Percentiles rank a stretch among this genome's conserved stretches.
phyloP scores from a whole-genome alignment of 352 stramenopile species.

The Phytophthora cryptogea region DNA sequence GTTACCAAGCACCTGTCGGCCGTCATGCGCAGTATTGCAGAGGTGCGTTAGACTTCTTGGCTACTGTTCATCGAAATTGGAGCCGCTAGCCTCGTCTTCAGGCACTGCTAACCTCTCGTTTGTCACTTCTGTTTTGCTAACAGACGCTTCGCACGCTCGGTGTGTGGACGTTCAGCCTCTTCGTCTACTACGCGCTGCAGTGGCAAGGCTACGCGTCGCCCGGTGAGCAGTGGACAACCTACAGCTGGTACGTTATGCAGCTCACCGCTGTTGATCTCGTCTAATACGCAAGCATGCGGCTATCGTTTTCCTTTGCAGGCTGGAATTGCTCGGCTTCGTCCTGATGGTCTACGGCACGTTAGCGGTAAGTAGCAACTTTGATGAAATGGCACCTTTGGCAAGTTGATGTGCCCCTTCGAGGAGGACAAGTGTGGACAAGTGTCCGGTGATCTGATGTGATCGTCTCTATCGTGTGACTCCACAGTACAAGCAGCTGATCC shows the following conservation, averaged over 20 bases:
- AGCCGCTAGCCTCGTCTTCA: constrained; percentile 10
- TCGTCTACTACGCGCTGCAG: constrained; percentile 80
- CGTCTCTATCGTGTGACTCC: neutral
- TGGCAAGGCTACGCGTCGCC: constrained; percentile 64
- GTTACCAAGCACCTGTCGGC: constrained; percentile 87
- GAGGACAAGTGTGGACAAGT: constrained; percentile 3
- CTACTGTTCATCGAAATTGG: constrained; percentile 8
- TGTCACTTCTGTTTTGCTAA: constrained; percentile 17
- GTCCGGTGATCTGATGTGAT: constrained; percentile 8
- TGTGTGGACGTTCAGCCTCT: constrained; percentile 77
- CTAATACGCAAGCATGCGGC: constrained; percentile 2
- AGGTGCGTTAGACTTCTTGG: constrained; percentile 43
- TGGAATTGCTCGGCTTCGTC: constrained; percentile 75
- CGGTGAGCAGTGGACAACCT: constrained; percentile 73
- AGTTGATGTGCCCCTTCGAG: constrained; percentile 7
- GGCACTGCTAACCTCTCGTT: constrained; percentile 9
- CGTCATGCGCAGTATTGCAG: constrained; percentile 82
- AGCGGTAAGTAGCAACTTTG: constrained; percentile 48
- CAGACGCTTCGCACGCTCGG: constrained; percentile 81
- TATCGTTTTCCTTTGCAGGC: constrained; percentile 33
- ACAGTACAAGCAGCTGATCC: constrained; percentile 86
- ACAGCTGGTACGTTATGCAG: constrained; percentile 55
- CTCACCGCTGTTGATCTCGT: neutral
- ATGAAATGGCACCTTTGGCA: constrained; percentile 1
- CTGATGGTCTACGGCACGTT: constrained; percentile 84